A percentile compares a stretch with the other conserved stretches of the same genome.
Evolutionary conservation across 176 grass and related monocot species (phyloP).

Genomic region (Oryza longistaminata): DNA sequence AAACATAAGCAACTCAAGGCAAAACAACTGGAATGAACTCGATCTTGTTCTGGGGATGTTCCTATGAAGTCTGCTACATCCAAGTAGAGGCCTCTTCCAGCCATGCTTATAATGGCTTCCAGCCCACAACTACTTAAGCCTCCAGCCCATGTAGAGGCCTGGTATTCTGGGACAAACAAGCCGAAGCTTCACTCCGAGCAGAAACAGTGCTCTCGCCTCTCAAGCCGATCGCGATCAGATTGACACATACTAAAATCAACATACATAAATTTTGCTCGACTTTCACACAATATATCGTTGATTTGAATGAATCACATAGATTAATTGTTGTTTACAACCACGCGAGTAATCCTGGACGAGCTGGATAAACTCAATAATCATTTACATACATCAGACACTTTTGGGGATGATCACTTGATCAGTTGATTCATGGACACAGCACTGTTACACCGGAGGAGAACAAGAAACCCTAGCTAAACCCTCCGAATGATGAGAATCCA

Average conservation of each 20-base stretch:
- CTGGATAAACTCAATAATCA: not conserved
- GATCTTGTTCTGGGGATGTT: conserved; percentile 21
- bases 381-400: not conserved
- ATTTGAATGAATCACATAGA: too few species aligned
- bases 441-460: not conserved
- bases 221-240: too few species aligned
- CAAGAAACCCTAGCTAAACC: not conserved
- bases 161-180: not conserved
- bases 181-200: not conserved
- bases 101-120: not conserved
- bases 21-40: not conserved
- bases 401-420: not conserved
- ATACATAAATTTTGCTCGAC: not conserved
- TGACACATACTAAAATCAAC: too few species aligned
- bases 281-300: too few species aligned
- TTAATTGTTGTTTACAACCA: too few species aligned
- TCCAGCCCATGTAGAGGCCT: not conserved
- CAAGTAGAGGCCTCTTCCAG: too few species aligned
- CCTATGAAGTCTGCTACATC: conserved; percentile 36
- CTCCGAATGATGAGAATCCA: not conserved
- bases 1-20: not conserved
- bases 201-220: too few species aligned
- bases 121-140: not conserved
- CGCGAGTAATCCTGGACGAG: too few species aligned
- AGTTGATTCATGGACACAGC: not conserved